phyloP scores from a whole-genome alignment of 1,284 basidiomycete genomes.

The Sanghuangporus sanghuang region DNA sequence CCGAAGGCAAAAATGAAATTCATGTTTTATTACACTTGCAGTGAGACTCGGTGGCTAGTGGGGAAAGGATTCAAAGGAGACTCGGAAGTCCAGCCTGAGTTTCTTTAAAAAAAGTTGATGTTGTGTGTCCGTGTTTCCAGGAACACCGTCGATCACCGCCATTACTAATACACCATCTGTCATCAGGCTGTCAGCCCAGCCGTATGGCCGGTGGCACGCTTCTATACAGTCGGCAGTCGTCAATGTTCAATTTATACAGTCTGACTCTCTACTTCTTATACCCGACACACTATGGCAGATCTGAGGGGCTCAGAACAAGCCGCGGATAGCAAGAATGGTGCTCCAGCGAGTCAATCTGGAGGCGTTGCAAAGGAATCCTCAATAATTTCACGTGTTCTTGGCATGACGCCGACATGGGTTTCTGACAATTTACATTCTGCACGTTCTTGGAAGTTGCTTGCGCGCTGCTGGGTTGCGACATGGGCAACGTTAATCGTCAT shows the following conservation, averaged over 20 bases:
- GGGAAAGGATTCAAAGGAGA: no score
- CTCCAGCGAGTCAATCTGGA: not conserved
- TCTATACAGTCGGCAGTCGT: not conserved
- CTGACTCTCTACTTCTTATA: not conserved
- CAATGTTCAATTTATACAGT: not conserved
- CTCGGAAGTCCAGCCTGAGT: no score
- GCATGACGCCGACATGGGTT: conserved; percentile 25
- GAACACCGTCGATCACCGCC: no score
- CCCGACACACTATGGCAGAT: not conserved
- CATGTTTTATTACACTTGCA: no score
- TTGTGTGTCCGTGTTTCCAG: no score
- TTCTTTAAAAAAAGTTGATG: no score
- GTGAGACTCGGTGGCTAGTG: no score
- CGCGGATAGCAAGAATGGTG: not conserved
- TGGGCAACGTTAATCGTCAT: conserved; percentile 26
- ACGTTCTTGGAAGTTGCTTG: conserved; percentile 22
- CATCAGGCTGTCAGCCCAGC: not conserved
- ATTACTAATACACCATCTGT: not conserved
- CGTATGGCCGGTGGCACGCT: not conserved
- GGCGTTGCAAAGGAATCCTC: not conserved
- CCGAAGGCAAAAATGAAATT: no score
- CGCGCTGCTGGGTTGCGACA: conserved; percentile 26
- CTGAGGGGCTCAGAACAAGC: not conserved
- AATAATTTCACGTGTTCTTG: conserved; percentile 8
- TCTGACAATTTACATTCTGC: conserved; percentile 20